Base-by-base conservation (phyloP, 257 asterid species). In the Gentiana straminea region DNA sequence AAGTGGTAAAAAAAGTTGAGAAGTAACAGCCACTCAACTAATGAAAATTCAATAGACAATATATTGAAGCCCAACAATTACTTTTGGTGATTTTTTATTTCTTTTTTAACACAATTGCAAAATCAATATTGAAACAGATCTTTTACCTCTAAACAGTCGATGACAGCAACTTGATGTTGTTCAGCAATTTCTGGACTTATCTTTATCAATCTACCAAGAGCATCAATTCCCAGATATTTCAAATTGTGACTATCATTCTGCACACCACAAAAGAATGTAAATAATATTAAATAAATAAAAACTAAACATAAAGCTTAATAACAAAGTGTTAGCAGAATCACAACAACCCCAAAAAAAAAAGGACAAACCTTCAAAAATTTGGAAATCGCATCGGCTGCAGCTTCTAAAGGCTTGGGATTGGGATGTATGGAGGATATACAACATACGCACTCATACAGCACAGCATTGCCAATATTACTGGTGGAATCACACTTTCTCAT, bases 191-290 rank as follows among this genome's bases (percentile, higher is more conserved):
- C 95, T 49, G 97, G 94, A 73, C 84, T 88, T 71, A 83, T 77
- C 83, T 79, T 92, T 80, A 92, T 88, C 77, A 92, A 78, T 64
- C 94, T 82, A 69, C 97, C 91, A 75, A 92, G 97, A 58, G 94
- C 89, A 84, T 85, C 99, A 70, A 88, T 92, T 52, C 99, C 97
- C 74, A 92, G 91, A 79, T 92, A 92, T 73, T 83, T 92, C 68
- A 92, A 84, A 72, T 92, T 92, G 77, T 92, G 97, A 82, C 97
- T 85, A 73, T 88, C 99, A 70, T 90, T 88, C 99, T 92, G 89
- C 53, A 75, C 64, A 79, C 54, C 58, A 49, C 39, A 68, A 45
- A 69, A 55, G 51, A n/a, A 70, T 55, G 54, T 41, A 63, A 39
- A 10, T 7, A 41, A 41, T 41, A 24, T 24, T 24, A 24, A 24